Evolutionary conservation across 2,329 filamentous ascomycete species (phyloP).

Genomic region (Metarhizium brunneum): DNA sequence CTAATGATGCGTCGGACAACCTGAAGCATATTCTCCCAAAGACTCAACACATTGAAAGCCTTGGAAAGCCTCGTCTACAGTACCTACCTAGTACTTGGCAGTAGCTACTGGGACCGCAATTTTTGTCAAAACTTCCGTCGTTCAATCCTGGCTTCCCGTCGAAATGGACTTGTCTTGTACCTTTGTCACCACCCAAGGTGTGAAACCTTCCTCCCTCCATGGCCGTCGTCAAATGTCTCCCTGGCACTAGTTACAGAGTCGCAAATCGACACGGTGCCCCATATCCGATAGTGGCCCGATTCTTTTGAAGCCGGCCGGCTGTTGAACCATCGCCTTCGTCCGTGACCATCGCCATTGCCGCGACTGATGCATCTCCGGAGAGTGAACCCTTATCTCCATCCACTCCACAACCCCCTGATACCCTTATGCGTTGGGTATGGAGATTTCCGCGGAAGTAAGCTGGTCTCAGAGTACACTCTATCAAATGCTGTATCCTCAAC

Average conservation of each 20-base stretch:
- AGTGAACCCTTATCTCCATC: neutral
- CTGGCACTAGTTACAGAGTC: neutral
- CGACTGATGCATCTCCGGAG: neutral
- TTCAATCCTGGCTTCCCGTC: too few relatives aligned
- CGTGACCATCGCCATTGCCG: neutral
- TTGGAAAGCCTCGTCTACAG: too few relatives aligned
- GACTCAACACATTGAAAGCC: too few relatives aligned
- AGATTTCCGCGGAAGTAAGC: conserved; percentile 5
- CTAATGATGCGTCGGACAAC: too few relatives aligned
- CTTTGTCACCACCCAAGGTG: too few relatives aligned
- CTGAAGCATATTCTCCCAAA: too few relatives aligned
- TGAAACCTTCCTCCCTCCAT: neutral
- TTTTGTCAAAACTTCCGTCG: too few relatives aligned
- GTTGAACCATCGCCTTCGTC: neutral
- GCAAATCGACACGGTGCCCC: neutral
- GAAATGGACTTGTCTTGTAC: too few relatives aligned
- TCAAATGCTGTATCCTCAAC: too few relatives aligned
- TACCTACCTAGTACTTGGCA: too few relatives aligned
- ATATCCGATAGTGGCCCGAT: neutral
- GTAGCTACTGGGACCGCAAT: too few relatives aligned
- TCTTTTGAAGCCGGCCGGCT: neutral
- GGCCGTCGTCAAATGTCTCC: neutral
- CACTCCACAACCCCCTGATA: neutral
- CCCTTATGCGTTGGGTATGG: neutral
- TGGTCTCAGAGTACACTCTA: neutral